Percentiles rank a stretch among this genome's conserved stretches.
These are phyloP conservation scores for Rutidosis leptorrhynchoides DNA, from an alignment of 129 eudicot species.

Conservation along the genomic window DNA sequence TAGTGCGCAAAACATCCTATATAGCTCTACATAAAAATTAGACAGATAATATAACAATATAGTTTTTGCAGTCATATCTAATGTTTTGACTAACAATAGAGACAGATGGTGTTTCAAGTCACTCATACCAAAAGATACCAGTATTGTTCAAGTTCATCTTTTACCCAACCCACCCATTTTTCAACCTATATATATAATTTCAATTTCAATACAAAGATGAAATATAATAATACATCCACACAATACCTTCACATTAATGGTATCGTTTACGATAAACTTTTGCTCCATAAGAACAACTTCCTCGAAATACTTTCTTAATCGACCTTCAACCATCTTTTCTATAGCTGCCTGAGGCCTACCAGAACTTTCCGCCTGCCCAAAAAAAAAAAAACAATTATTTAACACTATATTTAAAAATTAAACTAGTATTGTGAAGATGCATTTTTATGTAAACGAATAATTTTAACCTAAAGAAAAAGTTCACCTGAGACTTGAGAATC, in stretches of 20 bases:
- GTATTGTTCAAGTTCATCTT: too few species aligned
- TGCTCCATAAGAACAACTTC: conserved; percentile 98
- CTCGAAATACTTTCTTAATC: conserved; percentile 86
- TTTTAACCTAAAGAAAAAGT: background rate
- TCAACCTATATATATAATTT: too few species aligned
- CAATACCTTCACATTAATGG: conserved; percentile 71
- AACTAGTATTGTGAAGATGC: background rate
- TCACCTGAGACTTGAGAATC: conserved; percentile 89
- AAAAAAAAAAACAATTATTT: conserved; percentile 8
- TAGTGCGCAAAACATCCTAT: background rate
- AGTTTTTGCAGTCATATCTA: background rate
- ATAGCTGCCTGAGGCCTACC: conserved; percentile 89
- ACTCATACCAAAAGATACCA: background rate
- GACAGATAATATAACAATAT: background rate
- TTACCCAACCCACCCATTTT: background rate
- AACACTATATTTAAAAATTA: background rate
- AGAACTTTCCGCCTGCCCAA: conserved; percentile 67
- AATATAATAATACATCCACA: background rate
- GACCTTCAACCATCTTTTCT: conserved; percentile 97
- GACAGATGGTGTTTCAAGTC: background rate
- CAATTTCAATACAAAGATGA: background rate
- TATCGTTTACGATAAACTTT: conserved; percentile 70
- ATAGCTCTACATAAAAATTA: background rate
- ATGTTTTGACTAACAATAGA: background rate
- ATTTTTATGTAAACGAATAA: background rate